These are phyloP conservation scores for Picochlorum costavermella DNA, from an alignment of 139 green algal species.

Conservation along the genomic window DNA sequence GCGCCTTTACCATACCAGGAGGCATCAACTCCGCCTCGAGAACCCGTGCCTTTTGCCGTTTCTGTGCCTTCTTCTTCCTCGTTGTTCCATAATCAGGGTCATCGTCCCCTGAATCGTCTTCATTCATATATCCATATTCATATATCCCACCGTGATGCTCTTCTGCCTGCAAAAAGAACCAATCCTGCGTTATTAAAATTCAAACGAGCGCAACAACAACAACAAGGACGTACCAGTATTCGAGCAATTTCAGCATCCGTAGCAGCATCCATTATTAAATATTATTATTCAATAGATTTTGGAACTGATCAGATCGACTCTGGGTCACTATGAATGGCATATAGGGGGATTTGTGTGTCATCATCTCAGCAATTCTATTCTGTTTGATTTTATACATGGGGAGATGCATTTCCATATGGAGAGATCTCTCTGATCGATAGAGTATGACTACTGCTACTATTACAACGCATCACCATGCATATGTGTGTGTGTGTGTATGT, in stretches of 20 bases:
- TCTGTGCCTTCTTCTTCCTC: slow-evolving; percentile 5
- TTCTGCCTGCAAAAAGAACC: background rate
- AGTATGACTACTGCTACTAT: no score
- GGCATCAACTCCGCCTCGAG: background rate
- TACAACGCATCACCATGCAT: no score
- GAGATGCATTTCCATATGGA: no score
- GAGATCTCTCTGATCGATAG: no score
- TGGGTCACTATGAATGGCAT: no score
- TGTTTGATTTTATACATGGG: no score
- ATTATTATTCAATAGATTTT: no score
- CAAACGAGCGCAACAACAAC: background rate
- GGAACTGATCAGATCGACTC: no score
- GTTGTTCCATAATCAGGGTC: slow-evolving; percentile 26
- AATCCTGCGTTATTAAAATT: background rate
- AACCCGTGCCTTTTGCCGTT: slow-evolving; percentile 1
- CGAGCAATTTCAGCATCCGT: slow-evolving; percentile 16
- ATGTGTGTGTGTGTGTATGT: no score
- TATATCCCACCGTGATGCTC: slow-evolving; percentile 5
- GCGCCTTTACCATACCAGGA: no score
- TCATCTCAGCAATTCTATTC: no score
- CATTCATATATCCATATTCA: slow-evolving; percentile 7
- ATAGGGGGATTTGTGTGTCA: no score
- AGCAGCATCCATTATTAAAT: background rate
- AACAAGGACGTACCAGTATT: slow-evolving; percentile 14
- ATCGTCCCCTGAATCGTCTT: slow-evolving; percentile 2